Conservation (phyloP, 768 basidiomycete genomes). For the Collybia nuda region DNA sequence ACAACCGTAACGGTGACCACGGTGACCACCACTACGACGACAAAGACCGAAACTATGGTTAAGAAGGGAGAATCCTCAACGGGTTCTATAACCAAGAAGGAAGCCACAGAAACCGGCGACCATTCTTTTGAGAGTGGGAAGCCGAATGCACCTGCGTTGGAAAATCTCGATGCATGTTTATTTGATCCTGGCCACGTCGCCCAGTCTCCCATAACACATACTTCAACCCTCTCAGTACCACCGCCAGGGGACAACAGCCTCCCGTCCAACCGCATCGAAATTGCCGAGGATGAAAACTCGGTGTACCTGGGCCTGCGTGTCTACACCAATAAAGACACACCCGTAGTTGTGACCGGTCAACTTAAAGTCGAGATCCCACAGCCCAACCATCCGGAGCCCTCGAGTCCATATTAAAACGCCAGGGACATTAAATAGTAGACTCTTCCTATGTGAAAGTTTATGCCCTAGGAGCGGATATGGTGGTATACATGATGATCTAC, state of each 20-base stretch:
- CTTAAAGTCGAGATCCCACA: constrained; percentile 4
- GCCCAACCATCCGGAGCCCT: not conserved
- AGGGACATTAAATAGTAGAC: no score
- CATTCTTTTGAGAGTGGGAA: not conserved
- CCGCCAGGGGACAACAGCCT: not conserved
- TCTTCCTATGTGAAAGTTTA: no score
- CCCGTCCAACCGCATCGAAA: constrained; percentile 8
- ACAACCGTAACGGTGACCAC: constrained; percentile 20
- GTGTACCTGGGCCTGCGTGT: constrained; percentile 40
- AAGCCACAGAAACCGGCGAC: not conserved
- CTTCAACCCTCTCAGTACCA: constrained; percentile 5
- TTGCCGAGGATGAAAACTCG: constrained; percentile 32
- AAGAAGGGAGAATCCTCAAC: constrained; percentile 20
- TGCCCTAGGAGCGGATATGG: no score
- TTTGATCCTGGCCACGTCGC: constrained; percentile 13
- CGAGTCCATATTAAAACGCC: not conserved
- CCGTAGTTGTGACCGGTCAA: constrained; percentile 29
- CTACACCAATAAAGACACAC: constrained; percentile 45
- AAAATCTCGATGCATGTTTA: constrained; percentile 8
- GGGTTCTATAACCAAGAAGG: not conserved
- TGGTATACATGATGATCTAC: no score
- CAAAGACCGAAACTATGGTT: constrained; percentile 7
- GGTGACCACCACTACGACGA: constrained; percentile 17
- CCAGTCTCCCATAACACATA: constrained; percentile 3
- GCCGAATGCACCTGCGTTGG: constrained; percentile 1